A percentile compares a stretch with the other conserved stretches of the same genome.
These are phyloP conservation scores for Cymbopogon citratus DNA, from an alignment of 176 grass and related monocot genomes.

Conservation along the genomic window DNA sequence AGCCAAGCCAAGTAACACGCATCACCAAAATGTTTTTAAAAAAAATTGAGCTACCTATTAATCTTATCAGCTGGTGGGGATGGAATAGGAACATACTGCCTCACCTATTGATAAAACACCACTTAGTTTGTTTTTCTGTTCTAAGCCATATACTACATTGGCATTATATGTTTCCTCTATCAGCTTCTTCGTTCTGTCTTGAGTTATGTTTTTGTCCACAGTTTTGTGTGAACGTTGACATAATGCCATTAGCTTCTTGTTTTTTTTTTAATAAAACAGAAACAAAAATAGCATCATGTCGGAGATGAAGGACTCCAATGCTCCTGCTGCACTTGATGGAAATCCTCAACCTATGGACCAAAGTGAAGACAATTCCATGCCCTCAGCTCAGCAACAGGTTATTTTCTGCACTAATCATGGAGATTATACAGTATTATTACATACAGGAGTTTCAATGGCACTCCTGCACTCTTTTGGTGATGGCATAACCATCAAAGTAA, in stretches of 20 bases:
- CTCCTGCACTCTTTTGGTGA: neutral
- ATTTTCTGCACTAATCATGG: constrained; percentile 9
- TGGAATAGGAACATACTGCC: neutral
- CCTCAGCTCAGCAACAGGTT: constrained; percentile 76
- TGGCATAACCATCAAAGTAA: neutral
- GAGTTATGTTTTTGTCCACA: neutral
- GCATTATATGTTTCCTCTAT: neutral
- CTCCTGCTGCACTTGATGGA: neutral
- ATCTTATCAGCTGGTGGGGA: neutral
- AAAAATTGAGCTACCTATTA: neutral
- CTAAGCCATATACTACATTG: neutral
- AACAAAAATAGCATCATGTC: constrained; percentile 36
- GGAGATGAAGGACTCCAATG: constrained; percentile 30
- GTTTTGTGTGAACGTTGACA: neutral
- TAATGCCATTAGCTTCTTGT: neutral
- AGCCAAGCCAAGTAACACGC: neutral
- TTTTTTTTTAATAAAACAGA: neutral
- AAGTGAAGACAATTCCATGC: constrained; percentile 52
- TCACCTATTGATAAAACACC: neutral
- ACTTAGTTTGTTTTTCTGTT: neutral
- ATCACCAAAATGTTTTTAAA: neutral
- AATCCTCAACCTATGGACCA: constrained; percentile 60
- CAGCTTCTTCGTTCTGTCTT: neutral
- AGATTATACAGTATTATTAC: constrained; percentile 2
- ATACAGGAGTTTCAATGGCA: neutral